Percentiles rank a stretch among this genome's conserved stretches.
These are phyloP conservation scores for Xylaria sp. DNA, from an alignment of 2,329 filamentous ascomycete genomes.

Conservation along the genomic window DNA sequence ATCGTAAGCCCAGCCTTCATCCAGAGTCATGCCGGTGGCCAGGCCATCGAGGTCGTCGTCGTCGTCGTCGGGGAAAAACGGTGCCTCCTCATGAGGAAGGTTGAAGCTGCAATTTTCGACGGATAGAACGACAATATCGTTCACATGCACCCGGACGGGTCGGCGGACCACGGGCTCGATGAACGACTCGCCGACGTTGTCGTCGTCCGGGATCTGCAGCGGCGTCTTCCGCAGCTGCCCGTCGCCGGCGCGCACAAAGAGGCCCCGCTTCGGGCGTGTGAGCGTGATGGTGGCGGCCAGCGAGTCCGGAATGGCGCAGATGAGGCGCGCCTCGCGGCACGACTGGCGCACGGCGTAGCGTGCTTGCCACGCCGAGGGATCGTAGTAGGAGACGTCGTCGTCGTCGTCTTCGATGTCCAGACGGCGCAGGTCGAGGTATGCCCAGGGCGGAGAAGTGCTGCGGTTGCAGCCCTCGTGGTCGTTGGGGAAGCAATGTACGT, in stretches of 20 bases:
- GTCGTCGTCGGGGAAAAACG: slow-evolving; percentile 22
- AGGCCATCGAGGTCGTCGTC: slow-evolving; percentile 19
- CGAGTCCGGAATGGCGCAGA: slow-evolving; percentile 41
- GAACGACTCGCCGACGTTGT: not conserved
- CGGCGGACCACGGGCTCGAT: slow-evolving; percentile 42
- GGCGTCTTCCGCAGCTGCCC: slow-evolving; percentile 43
- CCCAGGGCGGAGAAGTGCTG: slow-evolving; percentile 46
- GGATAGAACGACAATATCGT: slow-evolving; percentile 47
- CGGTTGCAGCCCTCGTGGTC: slow-evolving; percentile 46
- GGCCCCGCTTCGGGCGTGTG: slow-evolving; percentile 45
- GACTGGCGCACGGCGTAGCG: slow-evolving; percentile 41
- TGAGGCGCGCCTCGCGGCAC: slow-evolving; percentile 47
- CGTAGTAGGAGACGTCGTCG: slow-evolving; percentile 44
- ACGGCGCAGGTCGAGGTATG: slow-evolving; percentile 49
- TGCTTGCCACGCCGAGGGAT: slow-evolving; percentile 49
- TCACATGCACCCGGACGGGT: slow-evolving; percentile 40
- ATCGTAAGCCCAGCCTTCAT: slow-evolving; percentile 48
- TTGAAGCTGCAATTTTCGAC: slow-evolving; percentile 52
- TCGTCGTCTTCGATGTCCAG: slow-evolving; percentile 46
- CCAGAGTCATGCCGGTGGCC: slow-evolving; percentile 1
- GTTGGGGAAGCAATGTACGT: slow-evolving; percentile 50
- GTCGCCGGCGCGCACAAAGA: slow-evolving; percentile 48
- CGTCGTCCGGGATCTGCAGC: not conserved
- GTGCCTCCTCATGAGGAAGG: slow-evolving; percentile 45
- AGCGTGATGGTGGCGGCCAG: slow-evolving; percentile 42